Conservation (phyloP, 352 stramenopile genomes). For the Pythium insidiosum region DNA sequence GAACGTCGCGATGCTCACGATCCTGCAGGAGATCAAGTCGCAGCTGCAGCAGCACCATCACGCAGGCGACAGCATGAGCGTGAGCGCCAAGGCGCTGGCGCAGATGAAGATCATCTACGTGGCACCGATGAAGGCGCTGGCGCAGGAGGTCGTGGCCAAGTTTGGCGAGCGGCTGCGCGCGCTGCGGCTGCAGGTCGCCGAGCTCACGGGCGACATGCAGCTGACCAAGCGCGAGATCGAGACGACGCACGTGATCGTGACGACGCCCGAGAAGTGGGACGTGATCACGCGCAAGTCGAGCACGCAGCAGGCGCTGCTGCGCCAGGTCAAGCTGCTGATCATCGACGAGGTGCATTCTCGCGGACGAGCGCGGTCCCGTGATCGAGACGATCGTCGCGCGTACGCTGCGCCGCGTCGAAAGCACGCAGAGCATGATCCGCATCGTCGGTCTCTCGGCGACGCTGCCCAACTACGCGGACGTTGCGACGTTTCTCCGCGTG, state of each 20-base stretch:
- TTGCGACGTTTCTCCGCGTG: slow-evolving; percentile 96
- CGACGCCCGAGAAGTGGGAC: slow-evolving; percentile 98
- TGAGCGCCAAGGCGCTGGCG: slow-evolving; percentile 22
- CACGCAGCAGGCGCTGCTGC: slow-evolving; percentile 85
- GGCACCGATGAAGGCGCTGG: slow-evolving; percentile 96
- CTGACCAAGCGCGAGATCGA: slow-evolving; percentile 95
- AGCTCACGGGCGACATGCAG: slow-evolving; percentile 98
- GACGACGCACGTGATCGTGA: slow-evolving; percentile 94
- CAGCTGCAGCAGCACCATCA: slow-evolving; percentile 37
- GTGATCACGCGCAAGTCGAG: slow-evolving; percentile 98
- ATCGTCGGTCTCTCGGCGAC: slow-evolving; percentile 98
- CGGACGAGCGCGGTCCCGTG: slow-evolving; percentile 96
- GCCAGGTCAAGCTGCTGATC: slow-evolving; percentile 95
- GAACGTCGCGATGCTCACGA: slow-evolving; percentile 97
- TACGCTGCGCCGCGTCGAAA: slow-evolving; percentile 96
- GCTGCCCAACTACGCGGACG: slow-evolving; percentile 98
- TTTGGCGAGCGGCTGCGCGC: slow-evolving; percentile 86
- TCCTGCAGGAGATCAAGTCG: slow-evolving; percentile 89
- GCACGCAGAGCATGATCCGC: slow-evolving; percentile 94
- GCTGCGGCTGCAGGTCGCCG: slow-evolving; percentile 73
- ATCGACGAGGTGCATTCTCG: slow-evolving; percentile 99
- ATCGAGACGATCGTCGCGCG: slow-evolving; percentile 99
- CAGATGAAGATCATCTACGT: slow-evolving; percentile 95
- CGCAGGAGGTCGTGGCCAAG: slow-evolving; percentile 98
- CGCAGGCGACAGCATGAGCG: too few relatives aligned